phyloP scores from a whole-genome alignment of 2,329 filamentous ascomycete species.

The Botrytis sinoallii region DNA sequence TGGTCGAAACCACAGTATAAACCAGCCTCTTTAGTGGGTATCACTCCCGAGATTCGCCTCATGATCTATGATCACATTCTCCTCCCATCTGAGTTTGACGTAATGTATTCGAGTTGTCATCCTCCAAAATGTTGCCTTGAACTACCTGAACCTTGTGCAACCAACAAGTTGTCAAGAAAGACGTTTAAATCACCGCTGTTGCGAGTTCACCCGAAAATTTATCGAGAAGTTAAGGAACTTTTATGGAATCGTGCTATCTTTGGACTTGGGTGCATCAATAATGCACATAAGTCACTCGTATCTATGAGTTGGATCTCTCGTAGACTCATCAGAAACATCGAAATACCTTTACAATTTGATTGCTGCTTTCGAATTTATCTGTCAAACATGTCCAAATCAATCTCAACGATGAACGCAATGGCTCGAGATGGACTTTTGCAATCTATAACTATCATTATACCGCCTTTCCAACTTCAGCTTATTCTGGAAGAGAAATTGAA shows the following conservation, averaged over 20 bases:
- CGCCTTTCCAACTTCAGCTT: background rate
- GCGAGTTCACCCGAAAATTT: background rate
- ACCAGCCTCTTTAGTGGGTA: background rate
- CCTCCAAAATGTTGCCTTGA: background rate
- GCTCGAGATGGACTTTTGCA: background rate
- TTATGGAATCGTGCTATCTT: background rate
- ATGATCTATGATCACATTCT: background rate
- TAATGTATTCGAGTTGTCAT: background rate
- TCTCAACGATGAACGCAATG: background rate
- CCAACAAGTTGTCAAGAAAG: background rate
- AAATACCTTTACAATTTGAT: background rate
- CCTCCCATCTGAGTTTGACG: background rate
- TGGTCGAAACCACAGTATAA: no score
- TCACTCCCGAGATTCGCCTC: background rate
- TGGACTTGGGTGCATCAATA: background rate
- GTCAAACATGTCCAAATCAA: background rate
- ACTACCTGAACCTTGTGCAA: background rate
- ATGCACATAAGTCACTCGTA: background rate
- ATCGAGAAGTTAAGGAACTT: background rate
- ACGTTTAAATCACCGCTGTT: background rate
- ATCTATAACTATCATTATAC: background rate
- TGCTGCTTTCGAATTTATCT: accelerated
- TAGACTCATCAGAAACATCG: background rate
- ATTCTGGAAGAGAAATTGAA: background rate
- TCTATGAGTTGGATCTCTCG: no score